Evolutionary conservation across 345 rosid species (phyloP), one percentile per base, ranked within the genome.

Genomic region (Ceriops zippeliana): DNA sequence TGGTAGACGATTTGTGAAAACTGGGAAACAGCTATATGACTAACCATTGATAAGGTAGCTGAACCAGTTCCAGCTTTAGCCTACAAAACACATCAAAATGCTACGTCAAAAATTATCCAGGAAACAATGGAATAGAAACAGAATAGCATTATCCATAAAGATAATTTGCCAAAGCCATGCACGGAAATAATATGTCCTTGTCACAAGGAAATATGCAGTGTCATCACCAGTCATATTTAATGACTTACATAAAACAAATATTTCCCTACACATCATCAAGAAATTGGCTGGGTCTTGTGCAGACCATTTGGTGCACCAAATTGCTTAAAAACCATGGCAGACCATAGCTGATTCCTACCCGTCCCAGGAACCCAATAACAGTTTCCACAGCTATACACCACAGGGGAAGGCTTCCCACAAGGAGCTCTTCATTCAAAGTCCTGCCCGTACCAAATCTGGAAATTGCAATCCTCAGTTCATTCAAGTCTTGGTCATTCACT

Each of bases 51-150:
- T 38, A 91, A 77, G 37, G 99, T 95, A 35, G 99, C 99, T 53
- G 99, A 95, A 71, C 98, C 99, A 57, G 96, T 53, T 52, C 99
- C 99, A 80, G 99, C 96, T 83, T 90, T 95, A 66, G 99, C 99
- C 99, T 95, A 83, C 77, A 80, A 73, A 65, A 37, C 27, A 61
- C 31, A 62, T 66, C 63, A 53, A 42, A 9, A 64, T 9, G 52
- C 46, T 58, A 26, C 32, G 49, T 70, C 37, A 63, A 28, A 32
- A 32, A 21, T 11, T 21, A 42, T 57, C 42, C 21, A 63, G 42
- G 52, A 64, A 9, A 28, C 20, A 42, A 38, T 27, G 72, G 15
- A 20, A 42, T 32, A 38, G 54, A 26, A 52, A 59, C 10, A 47
- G 35, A 38, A 32, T 0, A 38, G 52, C 11, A 53, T 22, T 16